Conservation (phyloP, 805 yeast genomes). For the Candida ipomoeae region DNA sequence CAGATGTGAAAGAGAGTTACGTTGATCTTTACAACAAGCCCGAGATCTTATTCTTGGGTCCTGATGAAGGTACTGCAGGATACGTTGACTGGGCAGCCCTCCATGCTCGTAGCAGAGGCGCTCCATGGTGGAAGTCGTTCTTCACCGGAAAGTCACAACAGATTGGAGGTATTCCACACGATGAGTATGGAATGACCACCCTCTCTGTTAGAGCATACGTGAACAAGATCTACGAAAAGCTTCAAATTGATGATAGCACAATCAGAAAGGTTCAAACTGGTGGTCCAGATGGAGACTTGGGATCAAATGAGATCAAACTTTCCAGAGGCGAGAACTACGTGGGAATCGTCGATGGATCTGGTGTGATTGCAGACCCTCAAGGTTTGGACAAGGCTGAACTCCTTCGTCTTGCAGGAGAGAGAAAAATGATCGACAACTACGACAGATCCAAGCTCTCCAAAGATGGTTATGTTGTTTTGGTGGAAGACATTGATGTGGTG, state of each 20-base stretch:
- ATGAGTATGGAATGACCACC: conserved; percentile 96
- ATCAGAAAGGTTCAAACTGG: conserved; percentile 91
- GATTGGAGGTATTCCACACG: conserved; percentile 97
- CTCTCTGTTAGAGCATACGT: conserved; percentile 90
- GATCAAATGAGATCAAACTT: conserved; percentile 88
- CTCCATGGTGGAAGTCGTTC: conserved; percentile 98
- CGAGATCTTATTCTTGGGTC: conserved; percentile 94
- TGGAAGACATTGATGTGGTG: conserved; percentile 75
- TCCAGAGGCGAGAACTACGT: conserved; percentile 81
- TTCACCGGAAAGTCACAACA: conserved; percentile 92
- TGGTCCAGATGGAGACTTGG: conserved; percentile 98
- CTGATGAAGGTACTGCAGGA: conserved; percentile 98
- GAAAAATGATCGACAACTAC: conserved; percentile 69
- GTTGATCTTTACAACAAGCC: conserved; percentile 80
- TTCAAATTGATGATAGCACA: conserved; percentile 52
- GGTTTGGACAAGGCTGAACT: conserved; percentile 84
- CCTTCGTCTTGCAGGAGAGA: conserved; percentile 66
- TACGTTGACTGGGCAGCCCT: conserved; percentile 96
- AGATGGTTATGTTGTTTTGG: conserved; percentile 76
- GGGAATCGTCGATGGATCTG: conserved; percentile 92
- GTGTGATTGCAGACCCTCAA: conserved; percentile 87
- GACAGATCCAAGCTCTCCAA: conserved; percentile 63
- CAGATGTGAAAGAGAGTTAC: conserved; percentile 75
- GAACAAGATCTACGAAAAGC: conserved; percentile 78
- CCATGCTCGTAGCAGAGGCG: conserved; percentile 88